phyloP scores from a whole-genome alignment of 371 early-diverging fungal species.

The Catenaria anguillulae region DNA sequence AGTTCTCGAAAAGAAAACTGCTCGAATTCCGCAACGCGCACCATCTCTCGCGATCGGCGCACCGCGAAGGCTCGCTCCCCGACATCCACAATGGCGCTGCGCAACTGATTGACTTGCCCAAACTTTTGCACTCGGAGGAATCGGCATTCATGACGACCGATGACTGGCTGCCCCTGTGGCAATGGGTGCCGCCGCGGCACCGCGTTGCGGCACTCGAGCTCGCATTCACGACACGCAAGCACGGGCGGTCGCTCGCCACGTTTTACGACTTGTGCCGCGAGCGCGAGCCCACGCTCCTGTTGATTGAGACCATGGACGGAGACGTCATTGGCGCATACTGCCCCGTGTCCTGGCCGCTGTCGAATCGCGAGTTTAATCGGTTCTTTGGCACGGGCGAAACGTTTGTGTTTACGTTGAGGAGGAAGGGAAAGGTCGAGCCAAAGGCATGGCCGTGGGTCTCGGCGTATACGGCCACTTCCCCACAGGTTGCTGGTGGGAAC shows the following conservation, averaged over 20 bases:
- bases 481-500: background rate
- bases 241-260: constrained; percentile 20
- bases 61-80: background rate
- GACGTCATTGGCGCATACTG: constrained; percentile 25
- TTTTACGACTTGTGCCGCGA: constrained; percentile 13
- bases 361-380: background rate
- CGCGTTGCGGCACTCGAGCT: constrained; percentile 18
- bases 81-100: background rate
- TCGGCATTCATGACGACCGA: constrained; percentile 18
- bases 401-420: constrained; percentile 24
- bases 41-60: background rate
- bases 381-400: constrained; percentile 19
- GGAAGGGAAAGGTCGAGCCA: constrained; percentile 6
- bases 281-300: constrained; percentile 17
- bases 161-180: constrained; percentile 21
- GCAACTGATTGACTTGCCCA: background rate
- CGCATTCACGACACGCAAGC: constrained; percentile 23
- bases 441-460: background rate
- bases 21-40: background rate
- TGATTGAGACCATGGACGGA: constrained; percentile 20
- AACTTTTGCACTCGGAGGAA: background rate
- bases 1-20: background rate
- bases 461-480: background rate
- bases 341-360: constrained; percentile 14
- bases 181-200: constrained; percentile 22